Evolutionary conservation across 148 eudicot genomes (phyloP), one percentile per base, ranked within the genome.

Genomic region (Nepenthes mirabilis): DNA sequence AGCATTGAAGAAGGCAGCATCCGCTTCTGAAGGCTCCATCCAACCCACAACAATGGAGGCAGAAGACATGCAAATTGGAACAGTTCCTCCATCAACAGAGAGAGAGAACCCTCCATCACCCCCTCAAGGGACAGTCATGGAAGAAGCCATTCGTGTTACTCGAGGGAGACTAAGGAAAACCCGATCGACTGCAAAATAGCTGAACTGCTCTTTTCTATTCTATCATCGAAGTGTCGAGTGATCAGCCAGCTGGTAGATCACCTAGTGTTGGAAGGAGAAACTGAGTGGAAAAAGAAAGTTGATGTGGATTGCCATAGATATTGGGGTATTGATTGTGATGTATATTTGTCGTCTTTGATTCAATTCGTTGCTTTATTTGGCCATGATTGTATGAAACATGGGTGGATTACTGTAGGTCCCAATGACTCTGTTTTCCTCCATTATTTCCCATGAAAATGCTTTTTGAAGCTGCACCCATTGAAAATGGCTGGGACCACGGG

Each of bases 91-190:
- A 14, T 58, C 70, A 45, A 58, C 67, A 11, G 74, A 62, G 34
- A 83, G 73, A 61, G 72, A 23, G 32, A 77, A 66, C 59, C 61
- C 83, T 73, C 57, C 50, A 52, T 67, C 75, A 9, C 47, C 82
- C 9, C 67, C 70, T 10, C 72, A 68, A 48, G 91, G 82, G 65
- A 78, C 82, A 1, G 69, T 70, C 11, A 74, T 87, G 74, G 97
- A 81, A 61, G 95, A 87, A 58, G 75, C 77, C 50, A 69, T 71
- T 58, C 76, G 86, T 6, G 81, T 74, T 36, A 85, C 95, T 23
- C 80, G 90, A 43, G 89, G 81, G 47, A 87, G 85, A 72, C 74
- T 77, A 70, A 87, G 95, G 79, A 90, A 80, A 67, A 66, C 83
- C 34, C 72, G 79, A 34, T 70, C 71, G 40, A 52, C 37, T 59